A percentile compares a stretch with the other conserved stretches of the same genome.
Conservation (phyloP, 2,329 filamentous ascomycete species). For the Beauveria sp. region DNA sequence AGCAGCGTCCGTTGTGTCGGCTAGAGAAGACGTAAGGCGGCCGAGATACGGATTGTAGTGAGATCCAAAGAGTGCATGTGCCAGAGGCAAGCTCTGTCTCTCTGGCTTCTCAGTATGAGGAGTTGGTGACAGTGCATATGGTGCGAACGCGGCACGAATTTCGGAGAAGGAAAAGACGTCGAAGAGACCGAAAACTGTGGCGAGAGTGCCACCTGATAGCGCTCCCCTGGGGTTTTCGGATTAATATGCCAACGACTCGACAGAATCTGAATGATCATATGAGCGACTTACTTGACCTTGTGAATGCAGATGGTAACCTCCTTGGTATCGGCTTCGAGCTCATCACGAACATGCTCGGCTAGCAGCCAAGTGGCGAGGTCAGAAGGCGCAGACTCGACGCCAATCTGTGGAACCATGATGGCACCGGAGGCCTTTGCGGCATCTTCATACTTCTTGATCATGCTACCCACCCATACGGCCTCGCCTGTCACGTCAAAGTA, state of each 20-base stretch:
- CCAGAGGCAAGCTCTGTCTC: conserved; percentile 27
- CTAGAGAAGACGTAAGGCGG: conserved; percentile 45
- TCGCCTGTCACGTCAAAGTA: conserved; percentile 59
- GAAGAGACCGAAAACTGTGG: conserved; percentile 55
- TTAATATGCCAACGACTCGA: neutral
- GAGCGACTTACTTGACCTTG: conserved; percentile 28
- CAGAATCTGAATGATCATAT: neutral
- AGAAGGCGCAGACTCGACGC: conserved; percentile 54
- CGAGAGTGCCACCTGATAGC: conserved; percentile 60
- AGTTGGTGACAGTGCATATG: conserved; percentile 52
- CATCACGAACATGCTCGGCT: conserved; percentile 41
- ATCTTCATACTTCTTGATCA: conserved; percentile 53
- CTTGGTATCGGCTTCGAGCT: conserved; percentile 40
- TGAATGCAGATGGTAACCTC: conserved; percentile 48
- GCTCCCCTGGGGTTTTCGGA: conserved; percentile 28
- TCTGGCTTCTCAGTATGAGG: conserved; percentile 30
- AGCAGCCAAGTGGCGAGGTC: conserved; percentile 52
- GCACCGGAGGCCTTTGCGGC: conserved; percentile 46
- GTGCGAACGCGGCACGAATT: conserved; percentile 35
- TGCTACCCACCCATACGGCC: conserved; percentile 47
- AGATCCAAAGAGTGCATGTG: conserved; percentile 43
- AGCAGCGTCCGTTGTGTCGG: conserved; percentile 41
- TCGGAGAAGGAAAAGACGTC: conserved; percentile 45
- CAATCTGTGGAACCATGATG: conserved; percentile 54
- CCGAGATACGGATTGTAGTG: conserved; percentile 44